Evolutionary conservation across 768 basidiomycete species (phyloP).

Genomic region (Lactarius hengduanensis): DNA sequence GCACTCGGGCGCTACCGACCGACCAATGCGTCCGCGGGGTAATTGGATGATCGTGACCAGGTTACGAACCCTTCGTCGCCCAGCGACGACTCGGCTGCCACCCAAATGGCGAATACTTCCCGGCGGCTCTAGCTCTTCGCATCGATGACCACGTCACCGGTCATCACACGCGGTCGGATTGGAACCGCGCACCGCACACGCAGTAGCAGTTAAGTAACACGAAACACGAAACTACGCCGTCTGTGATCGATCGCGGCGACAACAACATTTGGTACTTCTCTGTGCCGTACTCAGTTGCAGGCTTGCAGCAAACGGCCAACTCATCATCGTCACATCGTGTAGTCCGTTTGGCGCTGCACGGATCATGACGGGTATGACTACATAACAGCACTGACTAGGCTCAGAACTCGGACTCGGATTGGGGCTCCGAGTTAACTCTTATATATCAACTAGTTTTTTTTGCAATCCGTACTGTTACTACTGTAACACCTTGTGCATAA

Average conservation of each 20-base stretch:
- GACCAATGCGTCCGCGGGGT: neutral
- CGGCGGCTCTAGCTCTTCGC: neutral
- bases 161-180: neutral
- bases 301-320: neutral
- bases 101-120: neutral
- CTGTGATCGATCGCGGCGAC: neutral
- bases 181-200: neutral
- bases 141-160: neutral
- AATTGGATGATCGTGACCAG: neutral
- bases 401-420: neutral
- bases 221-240: too few relatives aligned
- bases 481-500: neutral
- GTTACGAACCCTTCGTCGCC: neutral
- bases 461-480: too few relatives aligned
- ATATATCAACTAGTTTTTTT: too few relatives aligned
- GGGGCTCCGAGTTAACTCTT: neutral
- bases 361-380: neutral
- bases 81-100: neutral
- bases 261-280: neutral
- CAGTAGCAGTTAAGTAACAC: neutral
- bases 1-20: neutral
- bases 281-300: neutral
- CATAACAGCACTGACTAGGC: neutral
- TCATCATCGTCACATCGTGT: neutral
- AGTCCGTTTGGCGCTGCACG: neutral